Base-by-base conservation (phyloP, 2,329 filamentous ascomycete genomes). In the Colletotrichum caudatum region DNA sequence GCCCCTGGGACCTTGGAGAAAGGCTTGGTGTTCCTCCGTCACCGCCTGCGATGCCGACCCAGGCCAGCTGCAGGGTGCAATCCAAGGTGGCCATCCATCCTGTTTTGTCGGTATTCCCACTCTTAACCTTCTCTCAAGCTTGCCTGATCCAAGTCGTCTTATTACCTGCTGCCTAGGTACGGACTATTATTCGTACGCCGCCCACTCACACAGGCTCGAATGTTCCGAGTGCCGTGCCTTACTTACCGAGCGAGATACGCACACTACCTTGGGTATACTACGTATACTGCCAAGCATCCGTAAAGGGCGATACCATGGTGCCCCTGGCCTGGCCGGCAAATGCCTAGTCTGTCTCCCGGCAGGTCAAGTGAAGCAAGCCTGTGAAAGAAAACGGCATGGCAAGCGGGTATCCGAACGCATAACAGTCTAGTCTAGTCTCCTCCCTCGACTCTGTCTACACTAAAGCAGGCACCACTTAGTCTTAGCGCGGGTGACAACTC, bases 1-100 rank as follows among this genome's bases (percentile, higher is more conserved):
- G 37, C 65, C 69, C 69, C 69, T 60, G 54, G 54, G 69, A 63
- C 60, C 48, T 63, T 63, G 60, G 60, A 63, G 60, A 63, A 62
- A 63, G 46, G 50, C 60, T 63, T 53, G 48, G 60, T 48, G 39
- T 18, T 58, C 69, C 46, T 58, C 64, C 46, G 69, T 60, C 69
- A 72, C 69, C 69, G 69, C 69, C 66, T 72, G 66, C 69, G 69
- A 72, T 72, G 66, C 69, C 69, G 66, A 58, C 33, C 69, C 64
- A 64, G 65, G 39, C 69, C 64, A 64, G 65, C 64, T 58, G 59
- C 56, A 41, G 16, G 23, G 18, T 20, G 35, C 23, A 26, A 53
- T 53, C 50, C 50, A 53, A 53, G 50, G 26, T 18, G 26, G 50
- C n/a, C 29, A 16, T 35, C n/a, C 29, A 16, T 35, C 46, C 46